Base-by-base conservation (phyloP, 345 rosid species). In the Combretum micranthum region DNA sequence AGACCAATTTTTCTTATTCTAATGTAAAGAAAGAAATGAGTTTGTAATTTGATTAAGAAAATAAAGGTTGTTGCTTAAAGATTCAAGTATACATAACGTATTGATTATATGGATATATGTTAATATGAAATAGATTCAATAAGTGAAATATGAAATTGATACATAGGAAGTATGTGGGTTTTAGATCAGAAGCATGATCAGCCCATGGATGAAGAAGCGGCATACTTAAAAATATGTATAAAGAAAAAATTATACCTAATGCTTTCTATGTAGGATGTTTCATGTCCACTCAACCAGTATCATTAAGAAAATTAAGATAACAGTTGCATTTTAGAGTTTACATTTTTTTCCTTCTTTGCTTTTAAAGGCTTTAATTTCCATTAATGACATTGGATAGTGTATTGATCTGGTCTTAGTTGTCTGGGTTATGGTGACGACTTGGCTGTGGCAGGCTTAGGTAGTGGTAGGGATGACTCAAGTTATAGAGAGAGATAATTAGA, bases 161-260 rank as follows among this genome's bases (percentile, higher is more conserved):
- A 60, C 16, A 72, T 54, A 59, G 83, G 80, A 18, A 72, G 77
- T 25, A 78, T 75, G 80, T 78, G 83, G 83, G 80, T 42, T 74
- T 69, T 75, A 75, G 83, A 78, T 63, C 80, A 75, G 67, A 78
- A 69, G 69, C 83, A 75, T 69, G 83, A 78, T 59, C 83, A 78
- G 63, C 70, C 83, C 47, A 78, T 75, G 83, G 83, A 78, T 64
- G 83, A 75, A 39, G 80, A 78, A 62, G 83, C 83, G 80, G 75
- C 25, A 72, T 62, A 73, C 83, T 78, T 48, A 66, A 62, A 50
- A 75, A 63, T 58, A 71, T 69, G 71, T 75, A 72, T 66, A 65
- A 73, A 63, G 80, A 75, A 65, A 78, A 75, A 80, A 80, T n/a
- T 78, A 52, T 10, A 4, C 7, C 22, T 21, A 45, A 8, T 48